Evolutionary conservation across 2,329 filamentous ascomycete species (phyloP).

Genomic region (Penicillium sp.): DNA sequence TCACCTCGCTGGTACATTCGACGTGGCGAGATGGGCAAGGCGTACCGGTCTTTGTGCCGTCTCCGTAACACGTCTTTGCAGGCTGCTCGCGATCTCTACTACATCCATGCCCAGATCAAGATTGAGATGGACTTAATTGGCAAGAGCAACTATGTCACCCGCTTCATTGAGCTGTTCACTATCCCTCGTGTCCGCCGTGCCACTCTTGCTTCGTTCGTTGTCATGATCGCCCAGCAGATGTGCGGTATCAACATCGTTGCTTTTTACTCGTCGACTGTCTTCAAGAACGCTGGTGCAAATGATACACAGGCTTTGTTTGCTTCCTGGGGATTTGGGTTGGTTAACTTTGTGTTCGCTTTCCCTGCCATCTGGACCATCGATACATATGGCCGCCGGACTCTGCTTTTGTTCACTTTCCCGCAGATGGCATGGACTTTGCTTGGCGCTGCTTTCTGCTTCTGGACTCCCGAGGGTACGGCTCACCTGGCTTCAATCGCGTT

Average conservation of each 20-base stretch:
- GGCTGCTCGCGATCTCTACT: slow-evolving; percentile 62
- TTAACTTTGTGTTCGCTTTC: slow-evolving; percentile 66
- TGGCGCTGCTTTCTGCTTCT: slow-evolving; percentile 60
- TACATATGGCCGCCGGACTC: slow-evolving; percentile 61
- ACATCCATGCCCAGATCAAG: slow-evolving; percentile 55
- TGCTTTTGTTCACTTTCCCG: slow-evolving; percentile 65
- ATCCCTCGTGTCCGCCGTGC: slow-evolving; percentile 55
- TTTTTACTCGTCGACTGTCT: slow-evolving; percentile 67
- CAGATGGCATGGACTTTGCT: slow-evolving; percentile 67
- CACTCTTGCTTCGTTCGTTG: slow-evolving; percentile 70
- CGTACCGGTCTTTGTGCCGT: slow-evolving; percentile 57
- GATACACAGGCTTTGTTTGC: slow-evolving; percentile 58
- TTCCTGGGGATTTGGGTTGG: slow-evolving; percentile 63
- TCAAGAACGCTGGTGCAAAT: slow-evolving; percentile 54
- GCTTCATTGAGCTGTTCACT: slow-evolving; percentile 55
- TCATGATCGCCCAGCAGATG: slow-evolving; percentile 78
- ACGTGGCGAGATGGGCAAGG: slow-evolving; percentile 60
- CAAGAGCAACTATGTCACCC: slow-evolving; percentile 57
- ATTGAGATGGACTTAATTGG: slow-evolving; percentile 45
- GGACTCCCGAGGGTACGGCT: slow-evolving; percentile 46
- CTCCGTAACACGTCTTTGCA: slow-evolving; percentile 60
- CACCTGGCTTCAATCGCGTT: slow-evolving; percentile 56
- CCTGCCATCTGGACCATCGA: slow-evolving; percentile 66
- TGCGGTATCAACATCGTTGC: slow-evolving; percentile 72
- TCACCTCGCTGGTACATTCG: slow-evolving; percentile 67